Percentiles rank a stretch among this genome's conserved stretches.
phyloP scores from a whole-genome alignment of 177 flowering plant genomes.

The Vitis hybrid region DNA sequence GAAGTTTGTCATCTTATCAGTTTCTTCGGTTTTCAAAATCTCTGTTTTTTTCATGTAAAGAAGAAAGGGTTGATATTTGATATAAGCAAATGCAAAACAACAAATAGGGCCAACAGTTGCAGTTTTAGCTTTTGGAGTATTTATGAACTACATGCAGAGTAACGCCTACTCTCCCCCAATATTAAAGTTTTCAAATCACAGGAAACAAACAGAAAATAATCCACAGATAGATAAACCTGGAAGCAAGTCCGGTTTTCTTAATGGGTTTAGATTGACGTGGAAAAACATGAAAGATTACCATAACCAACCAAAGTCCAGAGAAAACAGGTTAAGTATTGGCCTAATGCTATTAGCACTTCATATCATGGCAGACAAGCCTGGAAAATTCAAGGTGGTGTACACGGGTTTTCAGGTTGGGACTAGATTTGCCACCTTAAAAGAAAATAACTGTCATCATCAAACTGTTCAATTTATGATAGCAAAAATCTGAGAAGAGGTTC shows the following conservation, averaged over 20 bases:
- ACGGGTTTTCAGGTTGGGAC: too few relatives aligned
- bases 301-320: too few relatives aligned
- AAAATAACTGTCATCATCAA: background rate
- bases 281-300: too few relatives aligned
- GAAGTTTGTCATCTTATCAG: slow-evolving; percentile 9
- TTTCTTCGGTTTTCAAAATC: slow-evolving; percentile 7
- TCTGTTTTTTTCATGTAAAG: slow-evolving; percentile 21
- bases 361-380: too few relatives aligned
- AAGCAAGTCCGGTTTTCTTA: background rate
- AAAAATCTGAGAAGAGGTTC: slow-evolving; percentile 6
- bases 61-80: slow-evolving; percentile 14
- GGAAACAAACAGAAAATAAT: background rate
- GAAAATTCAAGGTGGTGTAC: too few relatives aligned
- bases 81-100: slow-evolving; percentile 12
- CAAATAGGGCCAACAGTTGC: slow-evolving; percentile 8
- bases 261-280: background rate
- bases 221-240: background rate
- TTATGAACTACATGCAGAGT: background rate
- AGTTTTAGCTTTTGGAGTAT: slow-evolving; percentile 2
- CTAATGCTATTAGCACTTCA: too few relatives aligned
- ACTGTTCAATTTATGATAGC: background rate
- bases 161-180: background rate
- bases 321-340: too few relatives aligned
- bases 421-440: too few relatives aligned
- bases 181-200: background rate